Percentiles rank a stretch among this genome's conserved stretches.
These are phyloP conservation scores for Echinosphaeria canescens DNA, from an alignment of 2,329 filamentous ascomycete species.

Conservation along the genomic window DNA sequence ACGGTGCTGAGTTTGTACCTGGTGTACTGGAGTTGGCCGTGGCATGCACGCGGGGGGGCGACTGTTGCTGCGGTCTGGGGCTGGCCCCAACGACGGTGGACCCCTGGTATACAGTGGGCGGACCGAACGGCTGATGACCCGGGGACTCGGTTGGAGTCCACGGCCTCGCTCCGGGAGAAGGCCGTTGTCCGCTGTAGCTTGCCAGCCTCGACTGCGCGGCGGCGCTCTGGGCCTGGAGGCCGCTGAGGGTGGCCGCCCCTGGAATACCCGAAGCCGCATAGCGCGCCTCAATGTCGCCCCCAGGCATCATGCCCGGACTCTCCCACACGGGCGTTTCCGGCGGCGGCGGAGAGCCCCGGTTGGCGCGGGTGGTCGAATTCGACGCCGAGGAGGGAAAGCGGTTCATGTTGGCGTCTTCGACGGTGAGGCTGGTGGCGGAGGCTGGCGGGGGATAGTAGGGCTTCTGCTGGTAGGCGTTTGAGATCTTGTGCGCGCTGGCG, in stretches of 20 bases:
- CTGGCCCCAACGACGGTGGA: conserved; percentile 49
- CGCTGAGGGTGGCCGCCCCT: conserved; percentile 62
- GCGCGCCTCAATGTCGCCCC: conserved; percentile 71
- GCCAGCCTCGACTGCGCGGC: conserved; percentile 64
- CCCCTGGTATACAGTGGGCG: conserved; percentile 82
- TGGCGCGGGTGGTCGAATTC: conserved; percentile 79
- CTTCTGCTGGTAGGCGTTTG: conserved; percentile 27
- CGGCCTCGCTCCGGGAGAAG: conserved; percentile 34
- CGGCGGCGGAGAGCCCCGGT: conserved; percentile 80
- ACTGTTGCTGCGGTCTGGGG: conserved; percentile 19
- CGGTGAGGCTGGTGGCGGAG: conserved; percentile 5
- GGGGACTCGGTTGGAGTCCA: conserved; percentile 94
- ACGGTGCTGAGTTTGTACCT: too few species aligned
- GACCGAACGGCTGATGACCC: conserved; percentile 69
- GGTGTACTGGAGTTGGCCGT: too few species aligned
- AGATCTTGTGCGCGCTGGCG: conserved; percentile 12
- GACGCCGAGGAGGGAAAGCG: conserved; percentile 67
- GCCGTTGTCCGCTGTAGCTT: conserved; percentile 33
- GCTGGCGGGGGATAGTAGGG: conserved; percentile 38
- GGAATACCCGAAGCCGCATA: conserved; percentile 86
- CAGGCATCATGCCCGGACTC: conserved; percentile 29
- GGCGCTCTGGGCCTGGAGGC: conserved; percentile 46
- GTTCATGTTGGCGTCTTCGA: conserved; percentile 24
- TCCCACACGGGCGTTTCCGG: conserved; percentile 77
- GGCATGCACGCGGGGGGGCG: too few species aligned